Base-by-base conservation (phyloP, 805 yeast genomes). In the Yamadazyma kitorensis region DNA sequence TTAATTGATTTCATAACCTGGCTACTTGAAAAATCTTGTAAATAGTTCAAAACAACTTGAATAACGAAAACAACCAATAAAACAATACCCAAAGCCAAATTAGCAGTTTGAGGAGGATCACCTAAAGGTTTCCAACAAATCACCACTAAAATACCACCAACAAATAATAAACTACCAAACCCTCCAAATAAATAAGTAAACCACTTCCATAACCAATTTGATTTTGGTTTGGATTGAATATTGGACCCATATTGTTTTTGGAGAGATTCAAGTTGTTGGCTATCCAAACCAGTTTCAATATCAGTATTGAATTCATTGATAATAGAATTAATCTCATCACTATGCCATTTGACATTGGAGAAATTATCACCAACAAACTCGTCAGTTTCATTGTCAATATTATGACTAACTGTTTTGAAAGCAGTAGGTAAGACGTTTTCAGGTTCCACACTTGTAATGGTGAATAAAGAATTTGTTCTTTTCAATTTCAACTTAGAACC, bases 91-190 rank as follows among this genome's bases (percentile, higher is more conserved):
- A 70, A 56, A 14, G 59, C 64, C 36, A 72, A 51, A 46, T 72
- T 71, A 2, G 75, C 60, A 10, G 54, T 37, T 1, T 65, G 62
- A 4, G 72, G 73, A 14, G 77, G 76, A 24, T 68, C 49, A 9
- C 75, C 74, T 29, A 71, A 52, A 4, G 76, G 76, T 38, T 67
- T 69, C 71, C 74, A 72, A 20, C 64, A 51, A 19, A 72, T 45
- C 29, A 63, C 53, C 43, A 67, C 66, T 16, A 72, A 54, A 7
- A 70, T 47, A 33, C 70, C 74, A 39, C 67, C 72, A 27, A 54
- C 45, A 33, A 68, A 47, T 23, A 72, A 52, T 27, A 72, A 51
- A 1, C 57, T 40, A 19, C 78, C 74, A 50, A 72, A 71, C 5
- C 77, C 76, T 36, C 74, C 74, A 53, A 72, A 72, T 36, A 67